Conservation (phyloP, 208 protist species). For the Leishmania arabica region DNA sequence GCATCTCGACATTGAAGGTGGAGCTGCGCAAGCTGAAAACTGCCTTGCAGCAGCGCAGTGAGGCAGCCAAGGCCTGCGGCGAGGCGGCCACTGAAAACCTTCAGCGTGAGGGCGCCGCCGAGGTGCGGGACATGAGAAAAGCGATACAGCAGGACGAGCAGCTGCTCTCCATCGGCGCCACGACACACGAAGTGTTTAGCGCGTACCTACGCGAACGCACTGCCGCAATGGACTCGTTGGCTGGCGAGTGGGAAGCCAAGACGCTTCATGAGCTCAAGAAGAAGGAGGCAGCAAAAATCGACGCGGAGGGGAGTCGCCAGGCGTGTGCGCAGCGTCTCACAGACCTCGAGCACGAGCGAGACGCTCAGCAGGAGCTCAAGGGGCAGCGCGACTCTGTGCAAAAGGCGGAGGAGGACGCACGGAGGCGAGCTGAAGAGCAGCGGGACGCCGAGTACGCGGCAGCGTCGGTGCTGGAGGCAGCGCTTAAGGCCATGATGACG, state of each 20-base stretch:
- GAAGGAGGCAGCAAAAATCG: slow-evolving; percentile 77
- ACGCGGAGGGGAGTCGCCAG: slow-evolving; percentile 81
- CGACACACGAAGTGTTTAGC: slow-evolving; percentile 63
- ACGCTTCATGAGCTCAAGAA: slow-evolving; percentile 78
- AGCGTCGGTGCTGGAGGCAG: slow-evolving; percentile 78
- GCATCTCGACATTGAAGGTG: slow-evolving; percentile 60
- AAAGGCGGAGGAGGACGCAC: slow-evolving; percentile 30
- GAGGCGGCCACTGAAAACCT: slow-evolving; percentile 72
- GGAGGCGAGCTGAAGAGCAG: slow-evolving; percentile 41
- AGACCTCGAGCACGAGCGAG: slow-evolving; percentile 57
- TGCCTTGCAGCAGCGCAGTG: slow-evolving; percentile 66
- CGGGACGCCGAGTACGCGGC: slow-evolving; percentile 64
- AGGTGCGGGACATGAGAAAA: slow-evolving; percentile 55
- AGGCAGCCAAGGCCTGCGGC: slow-evolving; percentile 60
- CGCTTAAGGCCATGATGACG: slow-evolving; percentile 82
- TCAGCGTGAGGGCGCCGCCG: slow-evolving; percentile 53
- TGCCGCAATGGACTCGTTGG: slow-evolving; percentile 68
- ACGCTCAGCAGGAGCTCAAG: slow-evolving; percentile 55
- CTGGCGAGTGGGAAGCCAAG: slow-evolving; percentile 78
- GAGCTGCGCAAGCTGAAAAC: slow-evolving; percentile 74
- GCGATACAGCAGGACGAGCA: slow-evolving; percentile 31
- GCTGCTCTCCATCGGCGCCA: slow-evolving; percentile 49
- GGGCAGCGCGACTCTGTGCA: slow-evolving; percentile 45
- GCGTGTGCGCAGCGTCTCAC: slow-evolving; percentile 71
- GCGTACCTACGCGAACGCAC: slow-evolving; percentile 73